These are phyloP conservation scores for Ceriops tagal DNA, from an alignment of 345 rosid genomes.

Conservation along the genomic window DNA sequence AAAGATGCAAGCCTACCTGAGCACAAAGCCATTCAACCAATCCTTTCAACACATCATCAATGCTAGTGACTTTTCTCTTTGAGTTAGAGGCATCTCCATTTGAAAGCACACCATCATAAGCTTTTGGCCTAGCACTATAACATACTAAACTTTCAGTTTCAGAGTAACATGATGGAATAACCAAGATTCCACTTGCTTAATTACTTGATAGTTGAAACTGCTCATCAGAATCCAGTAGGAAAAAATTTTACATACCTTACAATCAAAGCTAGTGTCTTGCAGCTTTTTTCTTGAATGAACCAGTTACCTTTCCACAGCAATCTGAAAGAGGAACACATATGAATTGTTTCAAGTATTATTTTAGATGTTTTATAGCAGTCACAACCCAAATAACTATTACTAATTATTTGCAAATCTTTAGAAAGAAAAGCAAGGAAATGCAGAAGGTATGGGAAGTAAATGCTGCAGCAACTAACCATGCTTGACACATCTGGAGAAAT, in stretches of 20 bases:
- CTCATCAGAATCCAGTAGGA: slow-evolving; percentile 14
- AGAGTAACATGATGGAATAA: background rate
- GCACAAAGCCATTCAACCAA: slow-evolving; percentile 96
- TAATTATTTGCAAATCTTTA: too few species aligned
- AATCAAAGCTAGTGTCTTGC: slow-evolving; percentile 79
- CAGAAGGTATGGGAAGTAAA: too few species aligned
- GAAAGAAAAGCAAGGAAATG: too few species aligned
- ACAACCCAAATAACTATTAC: background rate
- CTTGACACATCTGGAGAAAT: too few species aligned
- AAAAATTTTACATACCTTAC: slow-evolving; percentile 55
- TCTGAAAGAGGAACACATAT: slow-evolving; percentile 44
- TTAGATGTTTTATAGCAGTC: background rate
- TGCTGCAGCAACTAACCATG: too few species aligned
- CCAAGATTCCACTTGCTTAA: background rate
- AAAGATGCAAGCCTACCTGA: slow-evolving; percentile 48
- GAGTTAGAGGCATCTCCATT: slow-evolving; percentile 73
- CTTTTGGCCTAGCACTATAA: slow-evolving; percentile 71
- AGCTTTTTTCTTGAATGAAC: slow-evolving; percentile 95
- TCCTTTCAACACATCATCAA: slow-evolving; percentile 83
- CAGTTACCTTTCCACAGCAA: slow-evolving; percentile 94
- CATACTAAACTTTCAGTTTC: background rate
- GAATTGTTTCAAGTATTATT: slow-evolving; percentile 21
- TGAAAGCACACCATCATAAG: slow-evolving; percentile 36
- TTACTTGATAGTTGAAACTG: slow-evolving; percentile 13
- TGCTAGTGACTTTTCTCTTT: slow-evolving; percentile 51